These are phyloP conservation scores for Trichoderma reesei DNA, from an alignment of 495 filamentous ascomycete genomes.

Conservation along the genomic window DNA sequence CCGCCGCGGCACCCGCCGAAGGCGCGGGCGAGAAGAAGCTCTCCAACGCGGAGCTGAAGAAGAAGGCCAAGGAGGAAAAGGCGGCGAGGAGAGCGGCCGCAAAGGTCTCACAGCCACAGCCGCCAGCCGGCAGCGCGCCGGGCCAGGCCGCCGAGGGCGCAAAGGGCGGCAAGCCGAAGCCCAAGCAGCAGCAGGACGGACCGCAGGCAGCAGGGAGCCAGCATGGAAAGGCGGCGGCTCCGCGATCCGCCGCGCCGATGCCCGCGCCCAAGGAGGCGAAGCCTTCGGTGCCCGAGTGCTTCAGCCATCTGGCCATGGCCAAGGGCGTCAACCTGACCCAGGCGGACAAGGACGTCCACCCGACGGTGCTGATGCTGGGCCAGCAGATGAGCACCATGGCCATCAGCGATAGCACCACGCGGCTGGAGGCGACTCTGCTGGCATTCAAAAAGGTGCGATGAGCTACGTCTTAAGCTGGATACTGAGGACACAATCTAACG, in stretches of 20 bases:
- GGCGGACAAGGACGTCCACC: slow-evolving; percentile 82
- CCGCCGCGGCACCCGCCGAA: slow-evolving; percentile 15
- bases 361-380: slow-evolving; percentile 72
- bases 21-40: slow-evolving; percentile 29
- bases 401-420: slow-evolving; percentile 80
- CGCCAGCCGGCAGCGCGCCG: slow-evolving; percentile 20
- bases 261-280: slow-evolving; percentile 55
- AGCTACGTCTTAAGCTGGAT: not conserved
- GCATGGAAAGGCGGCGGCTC: slow-evolving; percentile 23
- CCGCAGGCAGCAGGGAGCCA: slow-evolving; percentile 18
- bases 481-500: not conserved
- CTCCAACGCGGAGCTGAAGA: slow-evolving; percentile 56
- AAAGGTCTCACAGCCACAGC: slow-evolving; percentile 30
- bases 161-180: slow-evolving; percentile 30
- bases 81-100: slow-evolving; percentile 53
- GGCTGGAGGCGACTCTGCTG: slow-evolving; percentile 76
- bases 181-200: slow-evolving; percentile 44
- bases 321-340: slow-evolving; percentile 63
- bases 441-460: slow-evolving; percentile 73
- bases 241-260: slow-evolving; percentile 34
- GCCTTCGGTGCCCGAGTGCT: slow-evolving; percentile 57
- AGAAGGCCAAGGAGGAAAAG: slow-evolving; percentile 62
- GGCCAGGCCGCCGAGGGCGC: slow-evolving; percentile 11
- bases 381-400: slow-evolving; percentile 84
- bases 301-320: slow-evolving; percentile 76